Evolutionary conservation across 768 basidiomycete species (phyloP), one percentile per base, ranked within the genome.

Genomic region (Russula sp.): DNA sequence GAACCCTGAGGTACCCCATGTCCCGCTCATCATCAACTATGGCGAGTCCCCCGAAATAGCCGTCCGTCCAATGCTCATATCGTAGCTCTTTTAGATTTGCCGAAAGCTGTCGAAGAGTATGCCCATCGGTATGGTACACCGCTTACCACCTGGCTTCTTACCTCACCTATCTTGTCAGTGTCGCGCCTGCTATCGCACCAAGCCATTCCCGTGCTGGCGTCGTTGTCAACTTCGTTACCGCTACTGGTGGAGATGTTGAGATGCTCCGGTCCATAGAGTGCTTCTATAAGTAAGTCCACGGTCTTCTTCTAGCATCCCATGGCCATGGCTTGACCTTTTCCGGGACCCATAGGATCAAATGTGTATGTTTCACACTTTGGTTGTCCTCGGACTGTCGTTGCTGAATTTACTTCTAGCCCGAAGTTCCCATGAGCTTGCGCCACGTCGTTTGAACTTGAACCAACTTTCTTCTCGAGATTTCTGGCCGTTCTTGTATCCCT

Each of bases 181-280:
- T 94, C 68, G 84, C 91, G 20, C 87, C 91, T 59, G 93, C 94
- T 57, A 87, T 92, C 69, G 87, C 91, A n/a, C 84, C 90, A 53
- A 87, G 73, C 74, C 89, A 92, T 72, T 82, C 87, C 45, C 87
- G 93, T 57, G 89, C 93, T 59, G 97, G 96, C 34, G 90, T 98
- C 57, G 83, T 97, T 64, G 83, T 99, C 71, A 98, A 96, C 74
- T 94, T 98, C 70, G 95, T 98, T 65, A 97, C 95, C 61, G 96
- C 95, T 59, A 94, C 94, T 14, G 94, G 95, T 35, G 95, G 94
- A 47, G 96, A 98, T 73, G 95, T 98, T 59, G 96, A 98, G 78
- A 97, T 98, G 94, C 78, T 98, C 66, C 84, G 96, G 71, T 91
- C 91, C 69, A 98, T 98, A 80, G 96, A 98, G 79, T 96, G 94